These are phyloP conservation scores for Cystobasidium ongulense DNA, from an alignment of 768 basidiomycete species.

Conservation along the genomic window DNA sequence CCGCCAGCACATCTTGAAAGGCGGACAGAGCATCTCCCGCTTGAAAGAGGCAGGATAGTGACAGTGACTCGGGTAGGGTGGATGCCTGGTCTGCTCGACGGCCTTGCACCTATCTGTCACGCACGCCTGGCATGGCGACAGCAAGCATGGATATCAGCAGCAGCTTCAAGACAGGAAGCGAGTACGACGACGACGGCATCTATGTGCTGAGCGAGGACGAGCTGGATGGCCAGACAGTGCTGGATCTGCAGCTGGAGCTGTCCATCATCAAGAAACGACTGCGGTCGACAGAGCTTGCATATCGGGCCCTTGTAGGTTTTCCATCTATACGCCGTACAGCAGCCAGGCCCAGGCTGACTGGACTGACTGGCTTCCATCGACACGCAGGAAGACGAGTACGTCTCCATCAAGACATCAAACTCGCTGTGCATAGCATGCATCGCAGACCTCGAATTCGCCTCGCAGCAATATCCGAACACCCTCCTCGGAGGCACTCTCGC, in stretches of 20 bases:
- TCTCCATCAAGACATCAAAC: conserved; percentile 1
- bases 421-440: neutral
- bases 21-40: no score
- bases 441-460: neutral
- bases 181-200: conserved; percentile 13
- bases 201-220: conserved; percentile 19
- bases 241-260: conserved; percentile 20
- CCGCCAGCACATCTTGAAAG: no score
- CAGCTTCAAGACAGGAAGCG: neutral
- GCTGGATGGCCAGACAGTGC: neutral
- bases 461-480: neutral
- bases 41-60: neutral
- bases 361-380: neutral
- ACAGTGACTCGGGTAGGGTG: neutral
- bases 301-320: neutral
- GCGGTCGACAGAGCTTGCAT: neutral
- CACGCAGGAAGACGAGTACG: conserved; percentile 19
- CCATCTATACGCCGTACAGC: neutral
- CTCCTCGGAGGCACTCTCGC: neutral
- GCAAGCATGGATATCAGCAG: neutral
- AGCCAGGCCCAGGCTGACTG: no score
- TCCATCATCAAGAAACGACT: conserved; percentile 10
- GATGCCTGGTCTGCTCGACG: neutral
- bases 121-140: neutral
- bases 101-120: neutral